Evolutionary conservation across 2,329 filamentous ascomycete genomes (phyloP).

Genomic region (Scedosporium boydii): DNA sequence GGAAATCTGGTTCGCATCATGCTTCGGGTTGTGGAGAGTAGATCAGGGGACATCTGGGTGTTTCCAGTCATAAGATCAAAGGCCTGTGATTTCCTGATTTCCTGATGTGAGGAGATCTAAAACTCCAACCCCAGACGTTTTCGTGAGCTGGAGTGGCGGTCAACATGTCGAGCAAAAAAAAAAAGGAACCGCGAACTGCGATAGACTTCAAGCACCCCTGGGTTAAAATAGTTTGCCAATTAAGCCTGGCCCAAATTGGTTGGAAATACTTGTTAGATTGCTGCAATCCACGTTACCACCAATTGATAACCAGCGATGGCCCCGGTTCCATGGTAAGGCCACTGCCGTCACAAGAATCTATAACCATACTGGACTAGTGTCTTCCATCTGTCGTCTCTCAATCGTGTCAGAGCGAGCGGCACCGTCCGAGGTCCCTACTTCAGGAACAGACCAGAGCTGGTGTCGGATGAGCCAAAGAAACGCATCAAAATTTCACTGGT

Average conservation of each 20-base stretch:
- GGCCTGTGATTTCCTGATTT: background rate
- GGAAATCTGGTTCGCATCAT: background rate
- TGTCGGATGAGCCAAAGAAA: too few species aligned
- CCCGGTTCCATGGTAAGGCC: conserved; percentile 1
- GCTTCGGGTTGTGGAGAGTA: background rate
- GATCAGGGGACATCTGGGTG: background rate
- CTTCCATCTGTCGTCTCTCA: background rate
- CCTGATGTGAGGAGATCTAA: background rate
- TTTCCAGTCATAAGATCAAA: background rate
- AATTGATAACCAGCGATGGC: background rate
- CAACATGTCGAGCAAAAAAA: too few species aligned
- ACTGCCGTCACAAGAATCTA: background rate
- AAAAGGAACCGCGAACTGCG: too few species aligned
- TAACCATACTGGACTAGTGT: background rate
- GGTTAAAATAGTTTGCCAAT: too few species aligned
- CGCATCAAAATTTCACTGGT: too few species aligned
- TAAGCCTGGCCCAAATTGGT: too few species aligned
- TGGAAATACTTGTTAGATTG: background rate
- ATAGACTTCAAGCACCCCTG: too few species aligned
- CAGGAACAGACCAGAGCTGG: background rate
- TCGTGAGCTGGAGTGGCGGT: background rate
- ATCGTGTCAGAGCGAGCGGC: too few species aligned
- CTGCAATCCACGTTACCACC: background rate
- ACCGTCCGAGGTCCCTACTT: too few species aligned
- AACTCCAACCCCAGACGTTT: background rate